Base-by-base conservation (phyloP, 2,329 filamentous ascomycete species). In the Pleomassaria siparia region DNA sequence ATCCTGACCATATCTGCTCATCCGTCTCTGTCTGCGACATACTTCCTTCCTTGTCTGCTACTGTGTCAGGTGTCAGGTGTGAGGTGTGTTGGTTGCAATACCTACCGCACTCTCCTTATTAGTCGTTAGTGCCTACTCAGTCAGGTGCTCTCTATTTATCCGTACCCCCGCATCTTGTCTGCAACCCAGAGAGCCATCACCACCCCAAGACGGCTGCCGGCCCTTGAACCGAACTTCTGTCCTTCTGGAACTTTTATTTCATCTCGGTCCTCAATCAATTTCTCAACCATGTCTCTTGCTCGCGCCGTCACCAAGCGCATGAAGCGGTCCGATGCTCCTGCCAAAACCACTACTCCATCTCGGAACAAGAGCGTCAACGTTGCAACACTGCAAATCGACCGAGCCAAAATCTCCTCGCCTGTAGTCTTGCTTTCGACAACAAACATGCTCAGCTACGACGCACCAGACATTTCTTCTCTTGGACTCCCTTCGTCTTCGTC, bases 361-460 rank as follows among this genome's bases (percentile, higher is more conserved):
- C 73, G 73, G 43, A 70, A 70, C 58, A 71, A 72, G 49, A 77
- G 72, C 61, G 80, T 78, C 67, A 76, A 70, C 50, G 66, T 67
- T 48, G 60, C 55, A 56, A 66, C 57, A 58, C 55, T 73, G 65
- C 71, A 78, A 64, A 71, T 77, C 44, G 75, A 84, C 57, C 82
- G 86, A 49, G 71, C 80, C 67, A 86, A 91, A 76, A 99, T 99
- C 67, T 99, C 94, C 1, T 83, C 80, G 2, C 94, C 94, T 0
- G 80, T 96, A 44, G 86, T 91, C 71, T 80, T 99, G 54, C 78
- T 96, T 40, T 95, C 94, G 50, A 96, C 92, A 4, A 97, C 94
- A 59, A 99, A 97, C 73, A 90, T 95, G 82, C 85, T 96, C 45
- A 91, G 90, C 7, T 96, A 96, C 80, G 92, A 92, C 66, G 91